Conservation (phyloP, 2,329 filamentous ascomycete species). For the Hymenoscyphus fraxineus region DNA sequence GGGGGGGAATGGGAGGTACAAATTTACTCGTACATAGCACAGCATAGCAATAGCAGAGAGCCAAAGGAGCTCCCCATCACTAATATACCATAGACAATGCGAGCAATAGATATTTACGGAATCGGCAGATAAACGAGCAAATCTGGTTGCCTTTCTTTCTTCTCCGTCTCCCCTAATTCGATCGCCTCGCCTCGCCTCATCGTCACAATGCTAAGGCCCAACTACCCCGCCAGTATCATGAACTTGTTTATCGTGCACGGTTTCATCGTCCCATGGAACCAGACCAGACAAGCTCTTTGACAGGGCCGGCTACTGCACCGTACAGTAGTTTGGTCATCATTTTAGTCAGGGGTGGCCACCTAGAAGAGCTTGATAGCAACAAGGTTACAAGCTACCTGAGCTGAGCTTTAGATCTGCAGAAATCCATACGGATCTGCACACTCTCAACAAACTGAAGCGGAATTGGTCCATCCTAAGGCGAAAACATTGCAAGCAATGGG, state of each 20-base stretch:
- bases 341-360: no score
- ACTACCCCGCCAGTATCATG: not conserved
- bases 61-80: not conserved
- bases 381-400: not conserved
- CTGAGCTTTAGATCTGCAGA: not conserved
- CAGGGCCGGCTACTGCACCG: no score
- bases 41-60: not conserved
- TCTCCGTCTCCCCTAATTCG: not conserved
- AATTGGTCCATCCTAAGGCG: not conserved
- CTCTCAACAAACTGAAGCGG: not conserved
- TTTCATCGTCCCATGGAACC: not conserved
- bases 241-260: not conserved
- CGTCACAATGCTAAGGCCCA: not conserved
- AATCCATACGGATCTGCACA: not conserved
- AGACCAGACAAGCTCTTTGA: not conserved
- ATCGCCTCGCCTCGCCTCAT: not conserved
- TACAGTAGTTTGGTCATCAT: no score
- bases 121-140: not conserved
- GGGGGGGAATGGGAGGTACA: not conserved
- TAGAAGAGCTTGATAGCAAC: not conserved
- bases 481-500: conserved; percentile 2
- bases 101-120: not conserved
- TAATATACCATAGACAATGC: not conserved
- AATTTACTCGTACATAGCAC: not conserved
- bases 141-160: not conserved